A percentile compares a stretch with the other conserved stretches of the same genome.
phyloP scores from a whole-genome alignment of 2,329 filamentous ascomycete species.

The Paecilomyces fulvus region DNA sequence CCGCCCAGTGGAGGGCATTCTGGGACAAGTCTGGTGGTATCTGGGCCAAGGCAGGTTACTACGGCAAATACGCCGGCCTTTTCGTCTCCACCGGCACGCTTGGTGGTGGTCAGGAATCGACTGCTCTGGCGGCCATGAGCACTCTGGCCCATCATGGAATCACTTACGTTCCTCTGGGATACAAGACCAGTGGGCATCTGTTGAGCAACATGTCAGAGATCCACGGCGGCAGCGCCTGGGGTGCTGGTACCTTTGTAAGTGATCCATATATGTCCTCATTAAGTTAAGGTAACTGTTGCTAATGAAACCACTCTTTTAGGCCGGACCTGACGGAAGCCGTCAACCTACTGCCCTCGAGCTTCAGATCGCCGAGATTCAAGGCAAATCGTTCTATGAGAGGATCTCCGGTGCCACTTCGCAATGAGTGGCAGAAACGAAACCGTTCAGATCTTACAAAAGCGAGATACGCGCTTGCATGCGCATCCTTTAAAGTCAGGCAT shows the following conservation, averaged over 20 bases:
- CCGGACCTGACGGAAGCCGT: background rate
- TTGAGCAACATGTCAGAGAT: slow-evolving; percentile 68
- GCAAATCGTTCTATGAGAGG: background rate
- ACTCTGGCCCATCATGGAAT: slow-evolving; percentile 90
- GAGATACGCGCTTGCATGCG: no score
- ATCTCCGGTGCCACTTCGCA: background rate
- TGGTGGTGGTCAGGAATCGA: slow-evolving; percentile 91
- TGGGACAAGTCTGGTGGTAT: slow-evolving; percentile 85
- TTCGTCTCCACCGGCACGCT: slow-evolving; percentile 77
- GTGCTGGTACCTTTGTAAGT: slow-evolving; percentile 71
- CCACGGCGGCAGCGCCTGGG: slow-evolving; percentile 84
- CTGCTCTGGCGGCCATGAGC: slow-evolving; percentile 69
- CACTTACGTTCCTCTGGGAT: slow-evolving; percentile 92
- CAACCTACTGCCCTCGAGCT: background rate
- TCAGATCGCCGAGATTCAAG: background rate
- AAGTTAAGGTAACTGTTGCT: background rate
- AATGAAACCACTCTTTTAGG: background rate
- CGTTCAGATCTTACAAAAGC: no score
- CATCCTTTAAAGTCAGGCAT: no score
- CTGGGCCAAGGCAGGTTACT: slow-evolving; percentile 69
- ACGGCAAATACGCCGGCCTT: slow-evolving; percentile 82
- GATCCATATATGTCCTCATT: background rate
- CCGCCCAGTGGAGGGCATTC: slow-evolving; percentile 78
- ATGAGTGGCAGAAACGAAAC: background rate
- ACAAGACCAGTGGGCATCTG: slow-evolving; percentile 61